Percentiles rank a stretch among this genome's conserved stretches.
Evolutionary conservation across 2,329 filamentous ascomycete species (phyloP).

Genomic region (Penicillium sp.): DNA sequence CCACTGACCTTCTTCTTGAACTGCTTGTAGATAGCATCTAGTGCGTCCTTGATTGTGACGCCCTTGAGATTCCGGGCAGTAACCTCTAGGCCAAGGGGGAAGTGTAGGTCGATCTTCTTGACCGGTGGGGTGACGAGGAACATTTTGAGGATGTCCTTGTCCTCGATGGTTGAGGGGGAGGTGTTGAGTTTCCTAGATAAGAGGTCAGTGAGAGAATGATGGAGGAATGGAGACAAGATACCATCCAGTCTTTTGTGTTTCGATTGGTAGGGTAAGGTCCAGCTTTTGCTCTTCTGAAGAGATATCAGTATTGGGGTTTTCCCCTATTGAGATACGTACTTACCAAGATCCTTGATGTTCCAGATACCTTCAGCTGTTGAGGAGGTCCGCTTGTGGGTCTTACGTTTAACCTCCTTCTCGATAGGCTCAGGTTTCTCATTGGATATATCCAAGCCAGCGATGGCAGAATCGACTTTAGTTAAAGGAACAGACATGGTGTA

Average conservation of each 20-base stretch:
- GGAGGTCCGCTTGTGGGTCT: conserved; percentile 66
- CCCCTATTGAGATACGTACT: conserved; percentile 32
- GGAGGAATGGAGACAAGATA: background rate
- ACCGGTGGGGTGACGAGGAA: conserved; percentile 75
- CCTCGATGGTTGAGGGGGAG: conserved; percentile 72
- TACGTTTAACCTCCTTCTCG: conserved; percentile 42
- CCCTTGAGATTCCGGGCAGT: conserved; percentile 88
- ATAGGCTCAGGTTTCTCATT: conserved; percentile 52
- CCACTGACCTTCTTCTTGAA: conserved; percentile 87
- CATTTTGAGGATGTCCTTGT: conserved; percentile 80
- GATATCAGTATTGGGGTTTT: background rate
- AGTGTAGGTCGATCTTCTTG: conserved; percentile 92
- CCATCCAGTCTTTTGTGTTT: conserved; percentile 39
- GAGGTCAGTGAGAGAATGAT: background rate
- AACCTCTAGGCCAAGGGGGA: conserved; percentile 82
- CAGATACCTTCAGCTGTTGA: conserved; percentile 70
- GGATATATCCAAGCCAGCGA: conserved; percentile 71
- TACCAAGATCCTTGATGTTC: conserved; percentile 85
- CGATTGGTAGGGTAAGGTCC: conserved; percentile 34
- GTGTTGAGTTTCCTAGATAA: conserved; percentile 84
- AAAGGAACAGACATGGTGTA: conserved; percentile 61
- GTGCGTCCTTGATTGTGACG: conserved; percentile 93
- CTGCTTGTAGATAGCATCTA: conserved; percentile 93
- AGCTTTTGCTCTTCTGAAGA: conserved; percentile 31
- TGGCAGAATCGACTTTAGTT: conserved; percentile 87